These are phyloP conservation scores for Gentiana macrophylla DNA, from an alignment of 257 asterid species.

Conservation along the genomic window DNA sequence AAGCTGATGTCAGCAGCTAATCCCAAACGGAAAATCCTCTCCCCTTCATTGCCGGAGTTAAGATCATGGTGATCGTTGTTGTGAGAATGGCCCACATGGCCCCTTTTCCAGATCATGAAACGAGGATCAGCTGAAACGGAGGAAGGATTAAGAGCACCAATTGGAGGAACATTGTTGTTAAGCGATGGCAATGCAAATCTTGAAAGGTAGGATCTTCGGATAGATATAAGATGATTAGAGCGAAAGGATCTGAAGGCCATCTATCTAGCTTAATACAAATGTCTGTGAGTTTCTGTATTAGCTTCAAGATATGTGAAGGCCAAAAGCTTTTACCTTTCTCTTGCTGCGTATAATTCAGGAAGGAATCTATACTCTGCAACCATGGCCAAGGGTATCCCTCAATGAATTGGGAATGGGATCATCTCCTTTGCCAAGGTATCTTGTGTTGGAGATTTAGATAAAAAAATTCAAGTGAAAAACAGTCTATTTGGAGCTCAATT, in stretches of 20 bases:
- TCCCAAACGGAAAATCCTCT: slow-evolving; percentile 82
- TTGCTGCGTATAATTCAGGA: no score
- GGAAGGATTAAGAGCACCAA: slow-evolving; percentile 16
- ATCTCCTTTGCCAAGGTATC: no score
- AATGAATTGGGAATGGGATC: no score
- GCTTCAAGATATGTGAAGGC: no score
- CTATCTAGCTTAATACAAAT: background rate
- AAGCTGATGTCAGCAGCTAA: slow-evolving; percentile 80
- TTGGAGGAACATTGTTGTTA: slow-evolving; percentile 9
- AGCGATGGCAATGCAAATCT: slow-evolving; percentile 17
- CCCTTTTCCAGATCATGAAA: slow-evolving; percentile 46
- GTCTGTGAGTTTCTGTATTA: no score
- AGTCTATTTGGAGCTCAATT: no score
- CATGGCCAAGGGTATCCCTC: no score
- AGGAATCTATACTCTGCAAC: no score
- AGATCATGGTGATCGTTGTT: slow-evolving; percentile 31
- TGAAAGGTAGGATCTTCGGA: slow-evolving; percentile 21
- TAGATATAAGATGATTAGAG: slow-evolving; percentile 24
- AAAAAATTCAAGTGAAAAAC: no score
- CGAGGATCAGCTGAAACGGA: slow-evolving; percentile 14
- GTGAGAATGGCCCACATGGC: slow-evolving; percentile 74
- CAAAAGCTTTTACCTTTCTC: no score
- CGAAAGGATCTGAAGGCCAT: slow-evolving; percentile 45
- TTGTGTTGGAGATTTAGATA: no score
- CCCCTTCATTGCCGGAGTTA: slow-evolving; percentile 57